Percentiles rank a stretch among this genome's conserved stretches.
phyloP scores from a whole-genome alignment of 2,329 filamentous ascomycete genomes.

The Aspergillus arachidicola region DNA sequence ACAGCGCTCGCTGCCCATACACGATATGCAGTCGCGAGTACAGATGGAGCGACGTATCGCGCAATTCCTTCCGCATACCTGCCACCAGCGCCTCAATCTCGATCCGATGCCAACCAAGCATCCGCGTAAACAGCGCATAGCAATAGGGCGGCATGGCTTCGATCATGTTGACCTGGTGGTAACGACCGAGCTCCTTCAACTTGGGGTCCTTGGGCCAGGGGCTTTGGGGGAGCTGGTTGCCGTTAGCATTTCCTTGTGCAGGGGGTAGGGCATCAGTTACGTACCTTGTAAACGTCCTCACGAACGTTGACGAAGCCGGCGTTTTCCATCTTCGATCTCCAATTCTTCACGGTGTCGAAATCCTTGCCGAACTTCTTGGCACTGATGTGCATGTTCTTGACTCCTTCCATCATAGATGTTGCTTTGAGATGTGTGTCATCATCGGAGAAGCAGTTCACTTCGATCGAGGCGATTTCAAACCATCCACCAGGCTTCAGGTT shows the following conservation, averaged over 20 bases:
- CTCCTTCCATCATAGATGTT: conserved; percentile 24
- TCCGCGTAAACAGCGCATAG: conserved; percentile 42
- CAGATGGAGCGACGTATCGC: conserved; percentile 39
- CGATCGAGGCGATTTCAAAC: conserved; percentile 62
- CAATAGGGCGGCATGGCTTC: conserved; percentile 39
- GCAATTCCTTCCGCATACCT: conserved; percentile 41
- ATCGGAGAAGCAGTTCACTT: conserved; percentile 88
- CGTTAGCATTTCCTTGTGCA: conserved; percentile 3
- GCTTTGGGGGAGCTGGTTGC: conserved; percentile 50
- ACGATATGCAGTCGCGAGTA: conserved; percentile 37
- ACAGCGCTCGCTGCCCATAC: conserved; percentile 31
- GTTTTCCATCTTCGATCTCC: conserved; percentile 49
- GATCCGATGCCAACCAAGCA: conserved; percentile 39
- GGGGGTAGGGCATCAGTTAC: neutral
- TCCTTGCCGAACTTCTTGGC: conserved; percentile 37
- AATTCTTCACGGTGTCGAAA: conserved; percentile 33
- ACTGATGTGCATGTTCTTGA: conserved; percentile 33
- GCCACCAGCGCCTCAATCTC: conserved; percentile 44
- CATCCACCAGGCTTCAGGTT: conserved; percentile 32
- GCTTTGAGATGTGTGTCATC: conserved; percentile 32
- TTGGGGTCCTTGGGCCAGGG: conserved; percentile 56
- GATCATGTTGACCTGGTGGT: conserved; percentile 39
- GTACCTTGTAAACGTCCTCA: conserved; percentile 49
- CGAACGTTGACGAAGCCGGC: conserved; percentile 58
- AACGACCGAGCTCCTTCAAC: conserved; percentile 55